Evolutionary conservation across 2,329 filamentous ascomycete species (phyloP), one percentile per base, ranked within the genome.

Genomic region (Pyricularia sp.): DNA sequence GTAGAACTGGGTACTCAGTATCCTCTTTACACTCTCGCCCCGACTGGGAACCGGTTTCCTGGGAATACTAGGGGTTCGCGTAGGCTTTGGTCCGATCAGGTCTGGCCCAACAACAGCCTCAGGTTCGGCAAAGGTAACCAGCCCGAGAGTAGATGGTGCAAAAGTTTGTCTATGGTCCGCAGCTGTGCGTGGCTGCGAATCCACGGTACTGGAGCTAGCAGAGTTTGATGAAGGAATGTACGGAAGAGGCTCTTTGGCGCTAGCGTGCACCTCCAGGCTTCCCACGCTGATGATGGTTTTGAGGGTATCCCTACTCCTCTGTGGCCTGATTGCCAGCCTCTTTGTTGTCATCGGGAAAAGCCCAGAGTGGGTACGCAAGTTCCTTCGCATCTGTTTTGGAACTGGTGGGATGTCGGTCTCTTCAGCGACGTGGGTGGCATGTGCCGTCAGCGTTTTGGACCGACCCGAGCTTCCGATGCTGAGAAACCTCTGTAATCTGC

Each of bases 241-340:
- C 2, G 57, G 57, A 22, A 60, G 57, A 28, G 57, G 12, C 8
- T 60, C 57, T 62, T 35, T 44, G 31, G 33, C 44, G 62, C 66
- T 71, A 19, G 70, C 62, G 22, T 62, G 60, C 10, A 40, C 67
- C 60, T 81, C 78, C 22, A 77, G 71, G 62, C 79, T 82, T 6
- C 77, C 79, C 9, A 82, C 79, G 66, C 81, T 82, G 63, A 82
- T 69, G 22, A 82, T 81, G 1, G 80, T 82, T 63, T 78, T 78
- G 30, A 82, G 70, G 0, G 78, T 81, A 30, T 81, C 80, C 67
- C 77, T 77, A 69, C 78, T 81, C n/a, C 74, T 69, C 35, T 78
- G 76, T 0, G 73, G 71, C 60, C 74, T 76, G 60, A 79, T 68
- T 6, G 72, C 70, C 12, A 77, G 68, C 55, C 74, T 75, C 67